Conservation (phyloP, 2,329 filamentous ascomycete species). For the Aspergillus sp. region DNA sequence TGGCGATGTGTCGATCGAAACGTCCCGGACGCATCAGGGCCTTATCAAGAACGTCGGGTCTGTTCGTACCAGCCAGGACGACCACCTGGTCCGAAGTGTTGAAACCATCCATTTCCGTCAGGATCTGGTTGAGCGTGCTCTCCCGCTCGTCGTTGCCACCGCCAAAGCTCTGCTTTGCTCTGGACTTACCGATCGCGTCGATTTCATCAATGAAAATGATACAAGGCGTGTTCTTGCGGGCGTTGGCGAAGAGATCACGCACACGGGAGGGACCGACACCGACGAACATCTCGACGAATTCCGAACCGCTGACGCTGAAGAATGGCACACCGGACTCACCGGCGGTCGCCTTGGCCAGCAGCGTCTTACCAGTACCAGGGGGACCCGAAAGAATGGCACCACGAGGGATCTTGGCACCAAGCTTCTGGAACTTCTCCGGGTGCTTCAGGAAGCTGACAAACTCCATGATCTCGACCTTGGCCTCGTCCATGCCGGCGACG, state of each 20-base stretch:
- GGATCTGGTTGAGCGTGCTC: conserved; percentile 93
- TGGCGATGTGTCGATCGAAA: conserved; percentile 94
- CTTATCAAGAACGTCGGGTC: conserved; percentile 91
- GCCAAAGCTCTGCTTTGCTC: conserved; percentile 77
- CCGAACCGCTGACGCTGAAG: conserved; percentile 96
- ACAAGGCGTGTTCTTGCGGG: conserved; percentile 92
- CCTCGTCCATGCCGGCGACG: conserved; percentile 97
- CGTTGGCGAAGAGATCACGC: conserved; percentile 89
- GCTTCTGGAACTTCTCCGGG: conserved; percentile 84
- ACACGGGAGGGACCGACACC: conserved; percentile 96
- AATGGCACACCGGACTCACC: conserved; percentile 97
- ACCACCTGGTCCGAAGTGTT: conserved; percentile 96
- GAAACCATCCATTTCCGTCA: conserved; percentile 99
- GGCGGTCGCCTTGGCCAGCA: conserved; percentile 94
- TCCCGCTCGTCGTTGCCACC: conserved; percentile 97
- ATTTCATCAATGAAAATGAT: conserved; percentile 99
- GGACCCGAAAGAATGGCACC: conserved; percentile 97
- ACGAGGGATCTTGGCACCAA: conserved; percentile 96
- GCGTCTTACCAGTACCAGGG: conserved; percentile 95
- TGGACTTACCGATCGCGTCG: conserved; percentile 90
- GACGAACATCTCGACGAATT: conserved; percentile 99
- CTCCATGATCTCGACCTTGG: conserved; percentile 98
- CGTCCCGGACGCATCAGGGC: conserved; percentile 94
- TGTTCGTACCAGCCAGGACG: conserved; percentile 93
- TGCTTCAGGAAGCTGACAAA: conserved; percentile 97